Evolutionary conservation across 805 yeast species (phyloP).

Genomic region (Deakozyma indianensis): DNA sequence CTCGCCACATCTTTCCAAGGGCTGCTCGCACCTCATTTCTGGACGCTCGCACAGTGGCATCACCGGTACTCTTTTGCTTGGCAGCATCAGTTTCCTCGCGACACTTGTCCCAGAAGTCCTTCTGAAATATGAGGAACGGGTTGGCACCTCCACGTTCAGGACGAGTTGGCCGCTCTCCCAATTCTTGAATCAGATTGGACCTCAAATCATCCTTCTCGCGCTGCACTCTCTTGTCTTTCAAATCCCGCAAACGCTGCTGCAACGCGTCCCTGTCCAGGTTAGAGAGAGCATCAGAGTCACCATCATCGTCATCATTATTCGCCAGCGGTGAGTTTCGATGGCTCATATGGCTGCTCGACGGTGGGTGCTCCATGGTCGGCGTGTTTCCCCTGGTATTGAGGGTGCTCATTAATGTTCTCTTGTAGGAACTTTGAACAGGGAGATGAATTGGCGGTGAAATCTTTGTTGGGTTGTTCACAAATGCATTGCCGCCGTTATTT

Average conservation of each 20-base stretch:
- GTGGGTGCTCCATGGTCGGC: not conserved
- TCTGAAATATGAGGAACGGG: conserved; percentile 27
- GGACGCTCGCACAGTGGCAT: conserved; percentile 19
- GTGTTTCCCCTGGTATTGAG: not conserved
- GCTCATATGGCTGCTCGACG: not conserved
- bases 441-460: not conserved
- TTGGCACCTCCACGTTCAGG: conserved; percentile 27
- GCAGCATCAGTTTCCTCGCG: conserved; percentile 21
- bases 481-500: not conserved
- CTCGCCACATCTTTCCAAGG: conserved; percentile 27
- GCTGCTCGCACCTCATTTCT: conserved; percentile 27
- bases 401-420: not conserved
- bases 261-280: conserved; percentile 6
- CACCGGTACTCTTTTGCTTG: conserved; percentile 18
- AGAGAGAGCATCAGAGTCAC: not conserved
- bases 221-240: conserved; percentile 16
- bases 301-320: not conserved
- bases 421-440: not conserved
- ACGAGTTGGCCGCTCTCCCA: conserved; percentile 24
- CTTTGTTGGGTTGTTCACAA: not conserved
- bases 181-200: conserved; percentile 20
- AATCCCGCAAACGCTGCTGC: conserved; percentile 15
- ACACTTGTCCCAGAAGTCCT: conserved; percentile 27
- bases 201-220: conserved; percentile 21
- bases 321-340: not conserved